These are phyloP conservation scores for Piloderma croceum DNA, from an alignment of 768 basidiomycete species.

Conservation along the genomic window DNA sequence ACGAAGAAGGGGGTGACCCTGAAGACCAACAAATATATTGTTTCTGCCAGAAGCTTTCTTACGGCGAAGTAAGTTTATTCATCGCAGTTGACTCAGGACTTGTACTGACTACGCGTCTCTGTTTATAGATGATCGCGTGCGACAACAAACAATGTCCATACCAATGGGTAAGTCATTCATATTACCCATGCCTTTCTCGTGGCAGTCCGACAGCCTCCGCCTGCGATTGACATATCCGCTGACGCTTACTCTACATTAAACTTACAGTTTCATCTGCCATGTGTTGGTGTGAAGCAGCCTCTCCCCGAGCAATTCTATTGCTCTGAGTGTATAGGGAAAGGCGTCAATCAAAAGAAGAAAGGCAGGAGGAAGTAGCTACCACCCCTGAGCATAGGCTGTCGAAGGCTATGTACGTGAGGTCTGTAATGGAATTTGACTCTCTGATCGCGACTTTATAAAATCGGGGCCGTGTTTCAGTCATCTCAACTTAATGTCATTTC, in stretches of 20 bases:
- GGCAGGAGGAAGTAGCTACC: constrained; percentile 41
- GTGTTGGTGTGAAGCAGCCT: constrained; percentile 51
- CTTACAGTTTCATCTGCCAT: constrained; percentile 55
- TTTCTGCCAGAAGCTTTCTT: constrained; percentile 56
- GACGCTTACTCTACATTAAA: no score
- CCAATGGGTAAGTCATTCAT: constrained; percentile 52
- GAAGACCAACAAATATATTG: constrained; percentile 60
- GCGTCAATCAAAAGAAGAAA: constrained; percentile 29
- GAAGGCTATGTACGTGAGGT: no score
- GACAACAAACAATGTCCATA: constrained; percentile 50
- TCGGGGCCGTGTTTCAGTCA: no score
- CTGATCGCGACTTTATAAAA: no score
- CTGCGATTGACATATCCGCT: constrained; percentile 4
- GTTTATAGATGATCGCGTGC: constrained; percentile 53
- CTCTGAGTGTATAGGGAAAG: constrained; percentile 42
- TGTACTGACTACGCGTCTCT: constrained; percentile 1
- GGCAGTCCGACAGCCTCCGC: constrained; percentile 1
- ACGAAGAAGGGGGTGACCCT: constrained; percentile 43
- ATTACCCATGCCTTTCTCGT: constrained; percentile 1
- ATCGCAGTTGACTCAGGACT: constrained; percentile 1
- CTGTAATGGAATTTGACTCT: no score
- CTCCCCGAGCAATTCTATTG: constrained; percentile 58
- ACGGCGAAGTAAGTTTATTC: constrained; percentile 43
- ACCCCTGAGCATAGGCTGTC: no score
- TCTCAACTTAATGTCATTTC: no score